Evolutionary conservation across 208 protist genomes (phyloP), one percentile per base, ranked within the genome.

Genomic region (Acanthamoeba polyphaga): DNA sequence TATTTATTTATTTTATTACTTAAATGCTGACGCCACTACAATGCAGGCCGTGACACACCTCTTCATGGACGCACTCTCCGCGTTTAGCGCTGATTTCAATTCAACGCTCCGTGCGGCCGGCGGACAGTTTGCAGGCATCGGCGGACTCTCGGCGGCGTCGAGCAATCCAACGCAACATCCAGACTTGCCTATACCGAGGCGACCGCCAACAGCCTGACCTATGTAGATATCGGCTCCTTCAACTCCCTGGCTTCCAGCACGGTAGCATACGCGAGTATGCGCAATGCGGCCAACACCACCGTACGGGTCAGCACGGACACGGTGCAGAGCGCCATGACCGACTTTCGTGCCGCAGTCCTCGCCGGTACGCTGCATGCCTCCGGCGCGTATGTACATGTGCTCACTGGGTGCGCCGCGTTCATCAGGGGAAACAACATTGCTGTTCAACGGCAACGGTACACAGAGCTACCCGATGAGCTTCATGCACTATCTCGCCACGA

Each of bases 391-490:
- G 46, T 12, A 4, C 8, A 49, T 49, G 43, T 49, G 43, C 43
- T 1, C 4, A 4, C 43, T 34, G 34, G 1, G 38, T 43, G 38
- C 38, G 38, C 38, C 38, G 38, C 38, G 46, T 60, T 60, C 53
- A 22, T 3, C 76, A 85, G 76, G 76, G 9, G 29, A 82, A 27
- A 24, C 38, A 24, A 64, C 80, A 51, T 1, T 2, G 4, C 80
- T 88, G 24, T 88, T 88, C 80, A 60, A 88, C 24, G 80, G 80
- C 22, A 2, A 15, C 19, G 80, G 80, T 6, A 24, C 43, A 13
- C 24, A 88, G n/a, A 88, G 80, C 53, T 88, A 88, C 27, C 80
- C 80, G 19, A 29, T 88, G 53, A 88, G 80, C 29, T 88, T 88
- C 51, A 29, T 88, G 51, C 80, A 88, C 51, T 88, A 88, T 24